These are phyloP conservation scores for Trametes gibbosa DNA, from an alignment of 768 basidiomycete genomes.

Conservation along the genomic window DNA sequence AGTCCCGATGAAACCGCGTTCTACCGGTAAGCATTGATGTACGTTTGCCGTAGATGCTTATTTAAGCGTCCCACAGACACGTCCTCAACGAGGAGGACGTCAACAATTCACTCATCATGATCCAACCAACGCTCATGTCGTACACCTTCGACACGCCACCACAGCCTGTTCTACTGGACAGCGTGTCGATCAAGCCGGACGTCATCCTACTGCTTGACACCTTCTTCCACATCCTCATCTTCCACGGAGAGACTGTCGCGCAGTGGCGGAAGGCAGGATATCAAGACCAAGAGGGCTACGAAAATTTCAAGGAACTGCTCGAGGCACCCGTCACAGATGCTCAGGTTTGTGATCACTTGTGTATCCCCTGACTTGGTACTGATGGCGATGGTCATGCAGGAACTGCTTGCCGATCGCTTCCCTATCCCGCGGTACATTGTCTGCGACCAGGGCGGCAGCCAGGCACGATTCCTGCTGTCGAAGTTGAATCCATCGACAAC, in stretches of 20 bases:
- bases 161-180: constrained; percentile 94
- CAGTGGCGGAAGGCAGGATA: constrained; percentile 99
- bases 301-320: constrained; percentile 95
- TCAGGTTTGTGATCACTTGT: constrained; percentile 47
- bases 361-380: background rate
- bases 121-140: constrained; percentile 98
- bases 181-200: constrained; percentile 95
- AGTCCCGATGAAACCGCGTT: constrained; percentile 99
- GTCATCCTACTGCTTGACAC: constrained; percentile 96
- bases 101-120: constrained; percentile 99
- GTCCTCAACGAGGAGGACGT: constrained; percentile 96
- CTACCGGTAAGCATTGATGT: constrained; percentile 63
- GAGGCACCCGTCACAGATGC: constrained; percentile 87
- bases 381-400: constrained; percentile 44
- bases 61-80: constrained; percentile 53
- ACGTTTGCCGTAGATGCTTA: background rate
- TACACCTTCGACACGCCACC: constrained; percentile 91
- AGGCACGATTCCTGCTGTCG: constrained; percentile 95
- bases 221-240: constrained; percentile 99
- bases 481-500: constrained; percentile 98
- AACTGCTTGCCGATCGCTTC: constrained; percentile 91
- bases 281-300: constrained; percentile 98
- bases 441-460: constrained; percentile 95
- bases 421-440: constrained; percentile 98
- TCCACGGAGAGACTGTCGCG: constrained; percentile 96